phyloP scores from a whole-genome alignment of 768 basidiomycete species.

The Asterophora parasitica region DNA sequence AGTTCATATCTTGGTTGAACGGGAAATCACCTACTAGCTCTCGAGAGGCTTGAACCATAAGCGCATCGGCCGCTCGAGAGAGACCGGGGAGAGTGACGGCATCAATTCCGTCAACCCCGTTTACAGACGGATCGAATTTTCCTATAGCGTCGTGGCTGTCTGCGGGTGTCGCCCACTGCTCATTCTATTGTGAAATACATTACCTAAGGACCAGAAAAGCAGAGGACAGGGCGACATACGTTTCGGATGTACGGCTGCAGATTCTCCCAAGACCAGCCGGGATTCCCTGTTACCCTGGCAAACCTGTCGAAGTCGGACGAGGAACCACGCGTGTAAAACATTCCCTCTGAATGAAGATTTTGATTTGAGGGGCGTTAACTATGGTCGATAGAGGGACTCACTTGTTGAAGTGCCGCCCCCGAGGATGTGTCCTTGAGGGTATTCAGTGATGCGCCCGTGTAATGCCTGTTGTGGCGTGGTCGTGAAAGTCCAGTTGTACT shows the following conservation, averaged over 20 bases:
- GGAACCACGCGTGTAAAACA: slow-evolving; percentile 23
- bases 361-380: background rate
- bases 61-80: slow-evolving; percentile 23
- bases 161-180: slow-evolving; percentile 23
- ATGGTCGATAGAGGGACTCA: background rate
- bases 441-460: slow-evolving; percentile 13
- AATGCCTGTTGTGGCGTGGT: slow-evolving; percentile 20
- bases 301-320: slow-evolving; percentile 24
- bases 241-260: slow-evolving; percentile 18
- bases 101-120: slow-evolving; percentile 21
- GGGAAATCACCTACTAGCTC: slow-evolving; percentile 33
- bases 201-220: too few relatives aligned
- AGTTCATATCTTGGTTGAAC: slow-evolving; percentile 38
- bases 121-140: slow-evolving; percentile 26
- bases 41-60: slow-evolving; percentile 28
- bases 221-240: slow-evolving; percentile 2
- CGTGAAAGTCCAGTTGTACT: slow-evolving; percentile 27
- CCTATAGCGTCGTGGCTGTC: slow-evolving; percentile 28
- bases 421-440: slow-evolving; percentile 23
- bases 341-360: slow-evolving; percentile 9
- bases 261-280: slow-evolving; percentile 26
- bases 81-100: slow-evolving; percentile 23
- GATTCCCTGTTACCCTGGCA: slow-evolving; percentile 20
- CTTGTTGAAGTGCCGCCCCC: slow-evolving; percentile 29
- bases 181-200: slow-evolving; percentile 16